phyloP scores from a whole-genome alignment of 345 rosid species.

The Camelina hispida region DNA sequence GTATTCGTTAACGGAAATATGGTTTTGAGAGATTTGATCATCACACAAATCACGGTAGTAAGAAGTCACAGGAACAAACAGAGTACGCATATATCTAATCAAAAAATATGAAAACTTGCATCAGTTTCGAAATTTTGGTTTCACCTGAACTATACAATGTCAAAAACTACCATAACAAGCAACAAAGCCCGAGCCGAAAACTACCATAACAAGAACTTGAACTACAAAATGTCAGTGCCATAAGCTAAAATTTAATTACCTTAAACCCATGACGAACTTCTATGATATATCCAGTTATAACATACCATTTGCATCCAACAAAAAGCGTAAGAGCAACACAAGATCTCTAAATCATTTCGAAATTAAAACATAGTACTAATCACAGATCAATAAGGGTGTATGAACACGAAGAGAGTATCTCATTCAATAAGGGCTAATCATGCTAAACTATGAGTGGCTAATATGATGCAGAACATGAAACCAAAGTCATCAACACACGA shows the following conservation, averaged over 20 bases:
- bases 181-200: background rate
- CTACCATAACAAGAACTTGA: background rate
- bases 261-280: background rate
- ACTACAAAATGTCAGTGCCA: background rate
- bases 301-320: background rate
- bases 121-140: background rate
- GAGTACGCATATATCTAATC: background rate
- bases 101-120: conserved; percentile 4
- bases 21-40: background rate
- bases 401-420: conserved; percentile 20
- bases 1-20: background rate
- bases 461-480: conserved; percentile 9
- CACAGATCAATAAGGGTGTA: background rate
- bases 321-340: background rate
- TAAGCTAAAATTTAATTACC: background rate
- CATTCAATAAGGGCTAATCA: background rate
- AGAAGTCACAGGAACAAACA: background rate
- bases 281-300: background rate
- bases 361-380: background rate
- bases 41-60: background rate
- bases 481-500: background rate
- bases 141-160: background rate
- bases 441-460: background rate
- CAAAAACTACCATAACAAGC: background rate
- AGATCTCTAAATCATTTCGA: conserved; percentile 9